Base-by-base conservation (phyloP, 2,329 filamentous ascomycete species). In the Exserohilum turcica region DNA sequence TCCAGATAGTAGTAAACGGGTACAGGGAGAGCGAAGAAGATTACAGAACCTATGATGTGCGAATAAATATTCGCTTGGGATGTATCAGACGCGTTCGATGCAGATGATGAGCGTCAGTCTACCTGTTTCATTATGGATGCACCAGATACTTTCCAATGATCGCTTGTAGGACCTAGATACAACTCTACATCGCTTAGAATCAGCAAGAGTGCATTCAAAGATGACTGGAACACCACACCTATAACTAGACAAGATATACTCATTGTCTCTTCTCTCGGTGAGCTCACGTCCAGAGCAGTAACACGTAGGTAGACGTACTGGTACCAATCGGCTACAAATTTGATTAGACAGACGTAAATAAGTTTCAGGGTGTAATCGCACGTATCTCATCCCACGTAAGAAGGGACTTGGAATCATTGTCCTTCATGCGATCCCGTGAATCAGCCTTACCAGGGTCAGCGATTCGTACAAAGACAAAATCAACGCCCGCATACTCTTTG, bases 91-190 rank as follows among this genome's bases (percentile, higher is more conserved):
- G 10, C 5, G 8, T 31, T 29, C 15, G 8, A 5, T 13, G 2
- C n/a, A 16, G 15, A 3, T 1, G n/a, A 2, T 13, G 6, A 29
- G 12, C 27, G 13, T 2, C 7, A 5, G 6, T 6, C 2, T 48
- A 35, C 46, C 46, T 2, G 46, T 48, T 48, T 48, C 46, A 7
- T 42, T 48, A 32, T 48, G 46, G 10, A 48, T 16, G 13, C 15
- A 2, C 3, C 40, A n/a, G n/a, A 48, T 42, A 5, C 46, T 48
- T 1, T 15, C 2, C 0, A 36, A 42, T 10, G 46, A 48, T 33
- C 29, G 19, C 8, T 5, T 6, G 10, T 48, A 42, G 0, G 46
- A 48, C 0, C 31, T 5, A 13, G 46, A 48, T 9, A 42, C 6
- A 0, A 29, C 5, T 6, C 46, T 48, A 6, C 13, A 13, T 27